Base-by-base conservation (phyloP, 176 grass and related monocot genomes). In the Echinochloa phyllopogon region DNA sequence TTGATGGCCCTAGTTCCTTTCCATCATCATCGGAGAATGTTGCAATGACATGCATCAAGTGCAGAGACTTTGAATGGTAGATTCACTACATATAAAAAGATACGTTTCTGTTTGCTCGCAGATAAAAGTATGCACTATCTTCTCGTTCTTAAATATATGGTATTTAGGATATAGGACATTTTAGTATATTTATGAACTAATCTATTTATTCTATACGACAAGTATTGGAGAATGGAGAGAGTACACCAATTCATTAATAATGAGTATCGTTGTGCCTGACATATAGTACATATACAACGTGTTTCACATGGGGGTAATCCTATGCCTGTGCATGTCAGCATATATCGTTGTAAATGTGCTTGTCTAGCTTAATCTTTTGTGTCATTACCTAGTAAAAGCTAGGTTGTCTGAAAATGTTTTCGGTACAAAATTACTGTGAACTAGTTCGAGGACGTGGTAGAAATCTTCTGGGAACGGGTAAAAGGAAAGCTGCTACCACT, bases 1-100 rank as follows among this genome's bases (percentile, higher is more conserved):
- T 89, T 78, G 78, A 76, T 80, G 44, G 45, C 75, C 4, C 58
- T 85, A 50, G 17, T 4, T 43, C 10, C 72, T 71, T 75, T 83
- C 64, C 9, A 65, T 85, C 61, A 4, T 17, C 78, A 25, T 87
- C 53, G 52, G 63, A 51, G 40, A 56, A 51, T 61, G 82, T 75
- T 74, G 39, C 81, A 21, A 45, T 33, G 25, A 5, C 39, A 69
- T 43, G 53, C 86, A 38, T 62, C 21, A 20, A 13, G 16, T 61
- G 15, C 15, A 17, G 4, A 68, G 61, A 40, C 29, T 36, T 51
- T 6, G 66, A 36, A 36, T 23, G 24, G 7, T 4, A 55, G 18
- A 5, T 21, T 69, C 20, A 56, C 10, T 37, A 20, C 2, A 16
- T 66, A 4, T 20, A 38, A 41, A 57, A 64, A 17, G 3, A 62